Conservation (phyloP, 2,329 filamentous ascomycete species). For the Byssothecium circinans region DNA sequence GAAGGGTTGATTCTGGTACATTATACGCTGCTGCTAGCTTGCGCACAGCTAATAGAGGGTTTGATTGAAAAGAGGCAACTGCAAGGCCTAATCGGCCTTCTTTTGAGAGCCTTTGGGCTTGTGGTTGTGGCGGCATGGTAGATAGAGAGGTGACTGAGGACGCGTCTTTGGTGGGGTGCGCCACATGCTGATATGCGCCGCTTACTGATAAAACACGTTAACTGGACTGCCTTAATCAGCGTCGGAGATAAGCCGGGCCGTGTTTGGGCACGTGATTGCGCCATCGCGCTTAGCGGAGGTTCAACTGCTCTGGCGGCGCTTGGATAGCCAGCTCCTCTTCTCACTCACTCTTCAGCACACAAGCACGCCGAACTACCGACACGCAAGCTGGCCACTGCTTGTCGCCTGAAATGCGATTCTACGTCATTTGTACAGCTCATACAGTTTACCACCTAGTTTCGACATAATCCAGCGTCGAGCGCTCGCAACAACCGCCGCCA, state of each 20-base stretch:
- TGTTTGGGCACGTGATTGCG: background rate
- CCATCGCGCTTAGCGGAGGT: background rate
- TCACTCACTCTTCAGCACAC: conserved; percentile 14
- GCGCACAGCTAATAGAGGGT: no score
- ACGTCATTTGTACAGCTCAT: conserved; percentile 21
- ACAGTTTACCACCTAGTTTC: conserved; percentile 16
- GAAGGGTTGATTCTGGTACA: no score
- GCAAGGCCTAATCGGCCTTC: no score
- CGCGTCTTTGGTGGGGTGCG: no score
- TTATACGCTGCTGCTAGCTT: no score
- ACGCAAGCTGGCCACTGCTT: conserved; percentile 23
- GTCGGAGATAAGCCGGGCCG: background rate
- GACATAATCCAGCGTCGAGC: conserved; percentile 23
- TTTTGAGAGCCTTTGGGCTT: no score
- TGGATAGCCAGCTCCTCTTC: conserved; percentile 4
- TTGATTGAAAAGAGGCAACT: no score
- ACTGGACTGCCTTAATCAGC: no score
- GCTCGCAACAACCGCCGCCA: conserved; percentile 16
- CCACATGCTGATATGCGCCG: no score
- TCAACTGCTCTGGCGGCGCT: background rate
- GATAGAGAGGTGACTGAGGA: no score
- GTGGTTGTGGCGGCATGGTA: no score
- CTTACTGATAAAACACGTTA: no score
- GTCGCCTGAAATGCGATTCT: conserved; percentile 33
- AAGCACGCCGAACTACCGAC: conserved; percentile 20